Evolutionary conservation across 164 flowering plant genomes (phyloP).

Genomic region (Hamamelis virginiana): DNA sequence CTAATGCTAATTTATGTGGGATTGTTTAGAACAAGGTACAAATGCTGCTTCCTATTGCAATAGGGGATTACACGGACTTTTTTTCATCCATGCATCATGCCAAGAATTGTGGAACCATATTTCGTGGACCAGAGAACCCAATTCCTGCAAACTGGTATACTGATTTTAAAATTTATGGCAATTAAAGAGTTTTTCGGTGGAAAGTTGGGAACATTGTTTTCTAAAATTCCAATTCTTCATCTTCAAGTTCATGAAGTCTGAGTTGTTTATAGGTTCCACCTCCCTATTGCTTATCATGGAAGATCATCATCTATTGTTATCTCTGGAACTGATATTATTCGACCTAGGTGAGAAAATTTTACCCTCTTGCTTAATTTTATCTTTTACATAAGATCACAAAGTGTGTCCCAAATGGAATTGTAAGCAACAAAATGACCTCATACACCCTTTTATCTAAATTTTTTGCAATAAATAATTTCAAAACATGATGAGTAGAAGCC

Average conservation of each 20-base stretch:
- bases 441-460: too few species aligned
- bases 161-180: conserved; percentile 6
- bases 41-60: conserved; percentile 73
- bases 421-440: too few species aligned
- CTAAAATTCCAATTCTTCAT: neutral
- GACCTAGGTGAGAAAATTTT: conserved; percentile 65
- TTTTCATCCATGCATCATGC: conserved; percentile 92
- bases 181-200: neutral
- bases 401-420: too few species aligned
- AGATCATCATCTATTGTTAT: conserved; percentile 91
- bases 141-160: conserved; percentile 73
- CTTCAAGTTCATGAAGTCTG: neutral
- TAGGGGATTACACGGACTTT: conserved; percentile 95
- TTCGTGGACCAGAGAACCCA: conserved; percentile 83
- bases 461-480: too few species aligned
- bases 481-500: too few species aligned
- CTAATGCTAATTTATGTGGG: conserved; percentile 6
- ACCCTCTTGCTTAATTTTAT: neutral
- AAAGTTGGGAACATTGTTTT: neutral
- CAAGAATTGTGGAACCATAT: conserved; percentile 85
- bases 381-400: too few species aligned
- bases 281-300: conserved; percentile 98
- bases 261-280: conserved; percentile 69
- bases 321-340: conserved; percentile 82
- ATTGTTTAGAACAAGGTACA: conserved; percentile 55